Evolutionary conservation across 306 rosid genomes (phyloP), one percentile per base, ranked within the genome.

Genomic region (Lupinus albus): DNA sequence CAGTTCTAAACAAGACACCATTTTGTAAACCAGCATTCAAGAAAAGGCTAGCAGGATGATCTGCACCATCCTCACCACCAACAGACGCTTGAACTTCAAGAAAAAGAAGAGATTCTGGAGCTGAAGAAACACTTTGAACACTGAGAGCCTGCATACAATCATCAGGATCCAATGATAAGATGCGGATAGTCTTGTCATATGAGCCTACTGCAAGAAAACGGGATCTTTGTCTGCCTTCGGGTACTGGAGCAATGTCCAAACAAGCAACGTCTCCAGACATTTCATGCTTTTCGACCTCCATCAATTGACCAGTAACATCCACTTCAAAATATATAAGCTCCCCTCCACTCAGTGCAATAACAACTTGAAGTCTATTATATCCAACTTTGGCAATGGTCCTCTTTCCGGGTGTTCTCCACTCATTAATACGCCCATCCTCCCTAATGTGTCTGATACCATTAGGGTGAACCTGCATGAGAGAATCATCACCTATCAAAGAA

Each of bases 401-500:
- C 89, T 90, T 93, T 12, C 94, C 96, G n/a, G 97, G 97, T 49
- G 99, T 88, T 80, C 94, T 88, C 97, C 99, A 93, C 64, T 93
- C 99, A 84, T 88, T 90, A 54, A 90, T 81, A 79, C 97, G 94
- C 25, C 99, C 96, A 78, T 88, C 92, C 87, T 88, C 97, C 92
- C 99, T 93, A n/a, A 93, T 93, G 75, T 90, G 99, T 83, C 97
- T 85, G 60, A 93, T 93, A 60, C 99, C 99, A 85, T 88, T 93
- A 11, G 99, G 99, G 77, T 93, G 99, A 80, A 93, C 99, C 82
- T 93, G 99, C 97, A 93, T 90, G 56, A 93, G 96, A 71, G 96
- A 90, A 85, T 93, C 99, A 49, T 90, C 96, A 14, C 99, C 99
- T 82, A 93, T 88, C 86, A 93, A 88, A 77, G 97, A 93, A 73